phyloP scores from a whole-genome alignment of 805 yeast species.

The Saturnispora bothae region DNA sequence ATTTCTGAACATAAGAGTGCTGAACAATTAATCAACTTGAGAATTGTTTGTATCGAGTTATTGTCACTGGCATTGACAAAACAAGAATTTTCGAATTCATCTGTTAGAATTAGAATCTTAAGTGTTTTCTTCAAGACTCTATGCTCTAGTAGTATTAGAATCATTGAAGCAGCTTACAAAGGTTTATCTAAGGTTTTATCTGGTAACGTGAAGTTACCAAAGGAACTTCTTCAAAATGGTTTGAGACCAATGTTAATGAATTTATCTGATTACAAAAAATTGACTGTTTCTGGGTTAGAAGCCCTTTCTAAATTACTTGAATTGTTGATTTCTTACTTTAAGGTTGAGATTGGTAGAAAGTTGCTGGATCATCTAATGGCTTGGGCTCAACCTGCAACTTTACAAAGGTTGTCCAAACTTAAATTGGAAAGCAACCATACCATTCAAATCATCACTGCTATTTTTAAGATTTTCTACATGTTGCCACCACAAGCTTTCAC shows the following conservation, averaged over 20 bases:
- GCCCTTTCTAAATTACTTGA: constrained; percentile 83
- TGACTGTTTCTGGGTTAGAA: constrained; percentile 82
- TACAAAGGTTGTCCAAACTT: constrained; percentile 68
- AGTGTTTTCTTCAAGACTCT: constrained; percentile 93
- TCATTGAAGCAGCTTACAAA: constrained; percentile 86
- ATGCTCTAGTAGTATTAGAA: constrained; percentile 73
- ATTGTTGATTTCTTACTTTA: constrained; percentile 80
- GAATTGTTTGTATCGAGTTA: constrained; percentile 82
- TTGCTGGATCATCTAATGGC: constrained; percentile 88
- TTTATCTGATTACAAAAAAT: constrained; percentile 81
- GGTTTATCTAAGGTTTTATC: constrained; percentile 78
- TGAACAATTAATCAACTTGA: constrained; percentile 73
- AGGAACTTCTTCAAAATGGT: constrained; percentile 90
- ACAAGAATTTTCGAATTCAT: constrained; percentile 60
- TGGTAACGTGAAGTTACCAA: constrained; percentile 82
- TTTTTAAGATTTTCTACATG: constrained; percentile 81
- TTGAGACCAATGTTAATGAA: constrained; percentile 93
- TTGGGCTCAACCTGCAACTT: constrained; percentile 79
- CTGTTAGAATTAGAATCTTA: constrained; percentile 72
- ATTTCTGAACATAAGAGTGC: constrained; percentile 80
- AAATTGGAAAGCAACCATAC: constrained; percentile 74
- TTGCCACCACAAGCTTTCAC: constrained; percentile 88
- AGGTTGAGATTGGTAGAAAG: constrained; percentile 93
- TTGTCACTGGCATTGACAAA: constrained; percentile 75
- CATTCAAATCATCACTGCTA: constrained; percentile 80